Percentiles rank a stretch among this genome's conserved stretches.
These are phyloP conservation scores for Phlebiopsis gigantea DNA, from an alignment of 768 basidiomycete species.

Conservation along the genomic window DNA sequence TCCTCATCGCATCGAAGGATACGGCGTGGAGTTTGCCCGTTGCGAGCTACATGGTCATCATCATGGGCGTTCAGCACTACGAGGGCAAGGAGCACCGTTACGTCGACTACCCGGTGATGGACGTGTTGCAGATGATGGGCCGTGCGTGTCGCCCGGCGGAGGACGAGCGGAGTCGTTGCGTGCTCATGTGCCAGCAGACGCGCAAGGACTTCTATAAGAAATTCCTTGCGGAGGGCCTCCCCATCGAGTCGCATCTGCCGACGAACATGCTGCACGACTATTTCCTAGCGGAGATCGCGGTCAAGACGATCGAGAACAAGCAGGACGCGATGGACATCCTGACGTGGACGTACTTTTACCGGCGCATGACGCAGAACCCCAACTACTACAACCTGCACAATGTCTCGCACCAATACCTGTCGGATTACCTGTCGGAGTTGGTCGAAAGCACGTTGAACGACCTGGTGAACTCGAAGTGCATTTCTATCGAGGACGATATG, in stretches of 20 bases:
- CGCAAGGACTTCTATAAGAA: constrained; percentile 99
- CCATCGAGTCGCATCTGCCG: constrained; percentile 92
- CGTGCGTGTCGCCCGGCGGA: constrained; percentile 88
- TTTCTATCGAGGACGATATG: constrained; percentile 93
- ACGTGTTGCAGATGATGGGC: constrained; percentile 99
- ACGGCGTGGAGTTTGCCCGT: constrained; percentile 95
- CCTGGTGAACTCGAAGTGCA: constrained; percentile 92
- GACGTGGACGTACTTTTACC: constrained; percentile 98
- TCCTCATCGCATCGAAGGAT: constrained; percentile 94
- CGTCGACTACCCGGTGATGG: constrained; percentile 96
- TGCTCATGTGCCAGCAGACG: constrained; percentile 96
- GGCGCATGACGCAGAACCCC: constrained; percentile 95
- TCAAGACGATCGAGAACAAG: constrained; percentile 99
- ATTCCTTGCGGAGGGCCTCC: constrained; percentile 94
- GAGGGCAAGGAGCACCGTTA: constrained; percentile 99
- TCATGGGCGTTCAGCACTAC: constrained; percentile 98
- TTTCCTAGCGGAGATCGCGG: constrained; percentile 96
- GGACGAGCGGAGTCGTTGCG: constrained; percentile 88
- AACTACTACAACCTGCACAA: constrained; percentile 94
- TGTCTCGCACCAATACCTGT: constrained; percentile 92
- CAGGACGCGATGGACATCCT: constrained; percentile 97
- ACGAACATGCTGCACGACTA: constrained; percentile 92
- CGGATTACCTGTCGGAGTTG: constrained; percentile 92
- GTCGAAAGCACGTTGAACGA: constrained; percentile 92
- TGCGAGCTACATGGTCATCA: constrained; percentile 94